Evolutionary conservation across 352 stramenopile species (phyloP), one percentile per base, ranked within the genome.

Genomic region (Elongisporangium senticosum): DNA sequence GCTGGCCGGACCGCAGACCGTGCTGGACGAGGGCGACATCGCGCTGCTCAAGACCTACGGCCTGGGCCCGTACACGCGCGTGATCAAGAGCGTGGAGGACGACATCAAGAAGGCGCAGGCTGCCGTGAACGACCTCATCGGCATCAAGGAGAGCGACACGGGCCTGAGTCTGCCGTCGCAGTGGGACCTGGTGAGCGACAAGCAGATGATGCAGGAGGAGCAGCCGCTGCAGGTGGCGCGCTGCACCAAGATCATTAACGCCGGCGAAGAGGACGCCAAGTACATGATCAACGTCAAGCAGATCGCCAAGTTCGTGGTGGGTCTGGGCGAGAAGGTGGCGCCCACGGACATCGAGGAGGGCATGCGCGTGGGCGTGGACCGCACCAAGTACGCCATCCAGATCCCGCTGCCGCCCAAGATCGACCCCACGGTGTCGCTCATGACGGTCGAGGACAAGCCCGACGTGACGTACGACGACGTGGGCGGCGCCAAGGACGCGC

Each of bases 231-330:
- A 98, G 64, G 97, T 99, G 22, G 97, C 97, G 21, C 84, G 96
- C 48, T 99, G 97, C 75, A 97, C 90, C 37, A 96, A 98, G 65
- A 97, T 96, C 67, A 98, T 98, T 61, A 96, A 98, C 63, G 86
- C 89, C 19, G 90, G 83, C 43, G 89, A 95, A 57, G 91, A 98
- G 52, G 90, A 98, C 62, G 95, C 96, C 71, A 99, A 99, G 78
- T 99, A 99, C 83, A 97, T 99, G 53, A 99, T 99, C 68, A 99
- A 99, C 74, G 95, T 99, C 63, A 98, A 99, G 72, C 97, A 99
- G 78, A 99, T 99, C 81, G 98, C 98, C 62, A 99, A 99, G 79
- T 99, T 99, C 71, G 98, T 99, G 17, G 97, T 99, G 14, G 96
- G 95, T 4, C 71, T 99, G 0, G 97, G 96, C 43, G 96, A 99